These are phyloP conservation scores for Nigrograna mackinnonii DNA, from an alignment of 2,329 filamentous ascomycete genomes.

Conservation along the genomic window DNA sequence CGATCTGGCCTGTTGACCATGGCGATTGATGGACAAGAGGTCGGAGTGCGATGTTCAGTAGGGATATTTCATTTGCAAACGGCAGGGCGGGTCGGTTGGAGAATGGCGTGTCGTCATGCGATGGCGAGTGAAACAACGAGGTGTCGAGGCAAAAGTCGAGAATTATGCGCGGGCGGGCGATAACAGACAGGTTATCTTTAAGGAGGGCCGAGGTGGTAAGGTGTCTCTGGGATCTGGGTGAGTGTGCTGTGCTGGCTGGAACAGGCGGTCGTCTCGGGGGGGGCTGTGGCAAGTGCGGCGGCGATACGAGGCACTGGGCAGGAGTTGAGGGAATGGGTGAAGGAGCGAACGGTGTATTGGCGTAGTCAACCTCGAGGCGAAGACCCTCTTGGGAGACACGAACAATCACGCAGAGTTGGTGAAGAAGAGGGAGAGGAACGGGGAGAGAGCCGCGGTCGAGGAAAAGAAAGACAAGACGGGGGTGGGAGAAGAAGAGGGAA, in stretches of 20 bases:
- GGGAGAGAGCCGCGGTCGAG: neutral
- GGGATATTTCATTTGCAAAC: conserved; percentile 8
- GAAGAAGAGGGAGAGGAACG: conserved; percentile 3
- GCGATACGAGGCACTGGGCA: too few species aligned
- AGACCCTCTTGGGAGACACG: too few species aligned
- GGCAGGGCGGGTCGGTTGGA: conserved; percentile 1
- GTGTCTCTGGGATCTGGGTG: conserved; percentile 7
- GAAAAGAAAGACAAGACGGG: neutral
- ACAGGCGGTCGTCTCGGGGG: conserved; percentile 5
- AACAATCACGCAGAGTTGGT: too few species aligned
- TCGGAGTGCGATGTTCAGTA: conserved; percentile 2
- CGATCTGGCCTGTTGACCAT: conserved; percentile 34
- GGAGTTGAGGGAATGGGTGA: neutral
- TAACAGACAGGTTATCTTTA: neutral
- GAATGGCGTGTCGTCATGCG: conserved; percentile 32
- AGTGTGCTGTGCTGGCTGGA: conserved; percentile 5
- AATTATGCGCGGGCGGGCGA: conserved; percentile 15
- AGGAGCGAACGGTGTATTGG: neutral
- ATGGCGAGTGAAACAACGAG: conserved; percentile 21
- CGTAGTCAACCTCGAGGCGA: too few species aligned
- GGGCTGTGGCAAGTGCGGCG: conserved; percentile 6
- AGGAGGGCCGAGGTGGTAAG: conserved; percentile 3
- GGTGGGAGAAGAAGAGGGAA: too few species aligned
- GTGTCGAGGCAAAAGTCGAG: conserved; percentile 28
- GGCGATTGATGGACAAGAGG: conserved; percentile 10